Evolutionary conservation across 805 yeast genomes (phyloP), one percentile per base, ranked within the genome.

Genomic region (Yarrowia phangngaensis): DNA sequence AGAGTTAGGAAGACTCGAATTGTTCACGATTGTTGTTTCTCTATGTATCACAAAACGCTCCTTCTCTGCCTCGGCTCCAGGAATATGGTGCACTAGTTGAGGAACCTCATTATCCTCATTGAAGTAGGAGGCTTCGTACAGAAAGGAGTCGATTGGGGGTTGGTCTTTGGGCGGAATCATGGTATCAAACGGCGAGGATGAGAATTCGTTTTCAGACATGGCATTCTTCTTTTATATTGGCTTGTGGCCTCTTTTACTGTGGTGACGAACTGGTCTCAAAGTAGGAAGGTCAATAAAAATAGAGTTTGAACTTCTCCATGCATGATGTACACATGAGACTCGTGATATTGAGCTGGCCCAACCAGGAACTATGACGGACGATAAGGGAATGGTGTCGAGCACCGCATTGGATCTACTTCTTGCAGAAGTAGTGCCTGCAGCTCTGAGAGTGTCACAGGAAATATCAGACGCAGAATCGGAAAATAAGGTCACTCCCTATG

Each of bases 341-440:
- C 14, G 33, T 20, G 20, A 12, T 5, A 20, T 16, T 30, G 34
- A 12, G 20, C 34, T 30, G 20, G n/a, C n/a, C n/a, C n/a, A n/a
- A n/a, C n/a, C n/a, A n/a, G n/a, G n/a, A n/a, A 24, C 8, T 30
- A 11, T 30, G 34, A 9, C 35, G 17, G 50, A 28, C 8, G 38
- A 29, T 14, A 51, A 33, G 30, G 53, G 19, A 14, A 41, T 51
- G 34, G 67, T 64, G 26, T 53, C 60, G 26, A 46, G 56, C 43
- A 55, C 66, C 22, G 60, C 65, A 4, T 66, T 84, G 50, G 83
- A 82, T 38, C 73, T 79, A 55, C 73, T 88, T 14, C 64, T 89
- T 20, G 82, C 80, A 58, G 95, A 88, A 63, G 68, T 84, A 27
- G 79, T 87, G 1, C 94, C 95, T 3, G 63, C 80, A 33, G 76